Percentiles rank a stretch among this genome's conserved stretches.
These are phyloP conservation scores for Parachlorella kessleri DNA, from an alignment of 139 green algal genomes.

Conservation along the genomic window DNA sequence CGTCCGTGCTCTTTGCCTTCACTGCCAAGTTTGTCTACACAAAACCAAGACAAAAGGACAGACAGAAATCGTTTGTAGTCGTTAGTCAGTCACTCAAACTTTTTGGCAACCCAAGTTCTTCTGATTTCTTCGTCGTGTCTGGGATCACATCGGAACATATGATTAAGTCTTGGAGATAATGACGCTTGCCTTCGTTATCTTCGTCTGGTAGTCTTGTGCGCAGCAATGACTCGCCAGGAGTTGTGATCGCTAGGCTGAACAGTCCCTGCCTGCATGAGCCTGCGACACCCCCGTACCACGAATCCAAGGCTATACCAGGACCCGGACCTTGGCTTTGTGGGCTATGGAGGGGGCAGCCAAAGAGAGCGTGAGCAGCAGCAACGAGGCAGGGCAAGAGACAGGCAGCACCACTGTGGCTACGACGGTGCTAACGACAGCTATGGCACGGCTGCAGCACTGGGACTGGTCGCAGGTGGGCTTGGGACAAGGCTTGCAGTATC, in stretches of 20 bases:
- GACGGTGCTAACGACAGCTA: not conserved
- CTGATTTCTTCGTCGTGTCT: not conserved
- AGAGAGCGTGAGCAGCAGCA: not conserved
- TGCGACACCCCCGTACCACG: not conserved
- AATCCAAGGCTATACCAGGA: not conserved
- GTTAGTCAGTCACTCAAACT: not conserved
- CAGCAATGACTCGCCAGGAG: not conserved
- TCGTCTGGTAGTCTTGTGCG: not conserved
- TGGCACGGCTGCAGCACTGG: not conserved
- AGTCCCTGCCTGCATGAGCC: slow-evolving; percentile 9
- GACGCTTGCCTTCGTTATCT: too few relatives aligned
- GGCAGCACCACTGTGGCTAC: not conserved
- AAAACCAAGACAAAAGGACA: too few relatives aligned
- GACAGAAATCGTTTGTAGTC: not conserved
- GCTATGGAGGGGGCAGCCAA: not conserved
- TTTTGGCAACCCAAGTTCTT: too few relatives aligned
- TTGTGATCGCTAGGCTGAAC: not conserved
- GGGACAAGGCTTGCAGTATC: not conserved
- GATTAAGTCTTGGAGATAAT: not conserved
- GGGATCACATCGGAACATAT: not conserved
- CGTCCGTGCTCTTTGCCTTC: not conserved
- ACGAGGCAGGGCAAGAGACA: not conserved
- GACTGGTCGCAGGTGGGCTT: not conserved
- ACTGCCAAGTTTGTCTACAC: not conserved
- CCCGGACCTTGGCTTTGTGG: slow-evolving; percentile 9